Conservation (phyloP, 208 protist genomes). For the Leishmania lainsoni region DNA sequence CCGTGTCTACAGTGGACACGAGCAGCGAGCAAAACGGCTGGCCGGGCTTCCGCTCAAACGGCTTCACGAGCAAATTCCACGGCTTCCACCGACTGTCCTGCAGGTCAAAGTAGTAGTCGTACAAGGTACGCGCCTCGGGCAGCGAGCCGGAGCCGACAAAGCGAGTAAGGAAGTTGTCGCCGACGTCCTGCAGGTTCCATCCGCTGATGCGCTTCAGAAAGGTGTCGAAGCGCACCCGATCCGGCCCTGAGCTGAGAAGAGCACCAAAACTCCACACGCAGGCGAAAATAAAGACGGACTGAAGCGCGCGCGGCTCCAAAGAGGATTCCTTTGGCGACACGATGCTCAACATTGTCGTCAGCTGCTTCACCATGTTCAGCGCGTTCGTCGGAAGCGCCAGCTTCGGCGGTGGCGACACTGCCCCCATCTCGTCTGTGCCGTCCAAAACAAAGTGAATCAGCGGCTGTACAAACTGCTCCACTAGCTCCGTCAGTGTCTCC, state of each 20-base stretch:
- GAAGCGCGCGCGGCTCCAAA: conserved; percentile 90
- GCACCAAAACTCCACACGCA: conserved; percentile 97
- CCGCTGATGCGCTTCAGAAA: conserved; percentile 95
- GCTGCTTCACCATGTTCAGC: conserved; percentile 95
- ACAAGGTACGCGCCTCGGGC: conserved; percentile 94
- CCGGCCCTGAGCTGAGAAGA: conserved; percentile 69
- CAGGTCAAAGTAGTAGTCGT: conserved; percentile 97
- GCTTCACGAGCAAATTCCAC: conserved; percentile 94
- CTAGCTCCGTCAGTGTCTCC: conserved; percentile 90
- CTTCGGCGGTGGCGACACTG: conserved; percentile 65
- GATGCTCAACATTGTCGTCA: conserved; percentile 92
- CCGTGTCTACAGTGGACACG: conserved; percentile 98
- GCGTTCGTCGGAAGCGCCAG: conserved; percentile 86
- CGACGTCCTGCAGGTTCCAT: conserved; percentile 91
- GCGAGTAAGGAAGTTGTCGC: conserved; percentile 90
- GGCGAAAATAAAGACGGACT: conserved; percentile 96
- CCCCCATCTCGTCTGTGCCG: conserved; percentile 84
- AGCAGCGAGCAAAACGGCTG: conserved; percentile 96
- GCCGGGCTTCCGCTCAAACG: conserved; percentile 87
- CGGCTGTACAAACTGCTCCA: conserved; percentile 93
- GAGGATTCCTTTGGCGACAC: conserved; percentile 71
- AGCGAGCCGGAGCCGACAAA: conserved; percentile 91
- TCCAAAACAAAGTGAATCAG: conserved; percentile 94
- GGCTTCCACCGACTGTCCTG: conserved; percentile 94
- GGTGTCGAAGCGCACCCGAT: conserved; percentile 93